Conservation (phyloP, 306 rosid genomes). For the Vachellia collinsii region DNA sequence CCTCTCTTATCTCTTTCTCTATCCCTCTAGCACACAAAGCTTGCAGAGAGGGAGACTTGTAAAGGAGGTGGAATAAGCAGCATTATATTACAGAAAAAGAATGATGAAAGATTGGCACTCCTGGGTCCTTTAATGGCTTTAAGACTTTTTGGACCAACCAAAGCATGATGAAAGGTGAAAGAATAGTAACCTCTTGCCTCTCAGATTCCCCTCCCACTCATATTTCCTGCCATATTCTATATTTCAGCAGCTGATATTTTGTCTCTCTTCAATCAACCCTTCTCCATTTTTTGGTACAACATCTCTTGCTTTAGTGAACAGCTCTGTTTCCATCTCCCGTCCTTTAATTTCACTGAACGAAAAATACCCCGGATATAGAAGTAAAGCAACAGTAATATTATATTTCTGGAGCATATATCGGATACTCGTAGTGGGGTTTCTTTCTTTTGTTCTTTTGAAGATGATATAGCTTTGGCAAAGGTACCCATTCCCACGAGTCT, state of each 20-base stretch:
- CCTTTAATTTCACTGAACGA: constrained; percentile 13
- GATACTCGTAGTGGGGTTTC: constrained; percentile 11
- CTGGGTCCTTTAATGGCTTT: constrained; percentile 51
- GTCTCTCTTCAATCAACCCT: constrained; percentile 41
- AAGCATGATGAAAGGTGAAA: constrained; percentile 51
- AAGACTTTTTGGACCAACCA: constrained; percentile 59
- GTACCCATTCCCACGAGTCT: constrained; percentile 50
- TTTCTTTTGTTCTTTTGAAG: constrained; percentile 37
- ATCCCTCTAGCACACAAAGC: no score
- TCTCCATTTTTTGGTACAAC: background rate
- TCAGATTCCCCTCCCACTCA: constrained; percentile 46
- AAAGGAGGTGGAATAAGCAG: constrained; percentile 46
- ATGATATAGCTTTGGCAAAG: constrained; percentile 45
- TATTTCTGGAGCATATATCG: background rate
- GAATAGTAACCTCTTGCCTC: constrained; percentile 33
- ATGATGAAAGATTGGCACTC: constrained; percentile 80
- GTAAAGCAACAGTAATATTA: constrained; percentile 24
- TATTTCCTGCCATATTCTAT: constrained; percentile 38
- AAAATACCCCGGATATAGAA: constrained; percentile 12
- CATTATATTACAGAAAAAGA: constrained; percentile 47
- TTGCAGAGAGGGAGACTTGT: constrained; percentile 28
- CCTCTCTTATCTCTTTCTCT: constrained; percentile 22
- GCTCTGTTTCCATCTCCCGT: constrained; percentile 5
- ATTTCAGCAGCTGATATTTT: constrained; percentile 34
- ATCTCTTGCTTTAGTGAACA: constrained; percentile 12